Conservation (phyloP, 192 early-diverging fungal species). For the Umbelopsis vinacea region DNA sequence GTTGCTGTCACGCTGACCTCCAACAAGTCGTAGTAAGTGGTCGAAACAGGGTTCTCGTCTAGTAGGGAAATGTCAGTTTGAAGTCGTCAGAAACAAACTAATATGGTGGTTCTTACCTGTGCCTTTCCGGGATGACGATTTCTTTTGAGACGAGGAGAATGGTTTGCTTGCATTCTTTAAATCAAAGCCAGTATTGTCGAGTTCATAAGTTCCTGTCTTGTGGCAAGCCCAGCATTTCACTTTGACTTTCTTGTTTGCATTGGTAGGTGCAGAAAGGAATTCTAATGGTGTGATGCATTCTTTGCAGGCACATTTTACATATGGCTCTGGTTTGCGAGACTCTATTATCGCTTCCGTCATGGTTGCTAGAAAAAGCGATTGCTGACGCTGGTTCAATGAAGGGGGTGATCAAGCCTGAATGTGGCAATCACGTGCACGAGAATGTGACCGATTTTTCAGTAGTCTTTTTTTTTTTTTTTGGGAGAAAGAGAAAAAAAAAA, state of each 20-base stretch:
- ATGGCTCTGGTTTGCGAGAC: slow-evolving; percentile 58
- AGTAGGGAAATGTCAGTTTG: background rate
- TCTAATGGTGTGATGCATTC: slow-evolving; percentile 55
- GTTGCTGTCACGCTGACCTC: slow-evolving; percentile 77
- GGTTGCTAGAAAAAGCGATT: background rate
- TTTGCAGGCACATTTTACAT: slow-evolving; percentile 53
- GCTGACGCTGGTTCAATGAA: background rate
- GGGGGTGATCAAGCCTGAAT: background rate
- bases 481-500: background rate
- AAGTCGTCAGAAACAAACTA: background rate
- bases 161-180: slow-evolving; percentile 35
- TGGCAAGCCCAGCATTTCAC: slow-evolving; percentile 63
- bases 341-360: slow-evolving; percentile 37
- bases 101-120: slow-evolving; percentile 25
- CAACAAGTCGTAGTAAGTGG: slow-evolving; percentile 90
- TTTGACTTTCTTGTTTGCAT: slow-evolving; percentile 38
- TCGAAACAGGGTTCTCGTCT: slow-evolving; percentile 80
- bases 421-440: slow-evolving; percentile 2
- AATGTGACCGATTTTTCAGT: slow-evolving; percentile 4
- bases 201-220: slow-evolving; percentile 46
- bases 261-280: slow-evolving; percentile 46
- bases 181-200: slow-evolving; percentile 42
- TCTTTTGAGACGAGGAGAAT: slow-evolving; percentile 17
- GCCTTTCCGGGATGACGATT: slow-evolving; percentile 28
- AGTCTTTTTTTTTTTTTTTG: background rate